These are phyloP conservation scores for Phytophthora litchii DNA, from an alignment of 352 stramenopile genomes.

Conservation along the genomic window DNA sequence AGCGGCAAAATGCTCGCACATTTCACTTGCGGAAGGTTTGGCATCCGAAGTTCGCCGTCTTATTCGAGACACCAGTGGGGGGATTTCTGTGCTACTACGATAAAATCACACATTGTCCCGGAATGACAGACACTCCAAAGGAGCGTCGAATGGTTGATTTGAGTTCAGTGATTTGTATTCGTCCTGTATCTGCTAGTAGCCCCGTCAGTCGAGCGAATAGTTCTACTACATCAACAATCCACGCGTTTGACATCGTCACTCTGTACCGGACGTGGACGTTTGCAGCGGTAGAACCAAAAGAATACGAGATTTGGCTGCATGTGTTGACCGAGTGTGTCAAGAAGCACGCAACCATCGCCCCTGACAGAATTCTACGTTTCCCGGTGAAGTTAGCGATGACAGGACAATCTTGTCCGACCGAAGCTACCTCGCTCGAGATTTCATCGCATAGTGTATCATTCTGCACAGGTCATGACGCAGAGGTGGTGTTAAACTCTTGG, in stretches of 20 bases:
- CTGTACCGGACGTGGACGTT: constrained; percentile 83
- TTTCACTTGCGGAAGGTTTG: constrained; percentile 66
- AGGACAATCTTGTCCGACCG: constrained; percentile 39
- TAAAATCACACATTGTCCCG: constrained; percentile 65
- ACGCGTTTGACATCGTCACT: constrained; percentile 74
- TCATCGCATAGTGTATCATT: constrained; percentile 65
- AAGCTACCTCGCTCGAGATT: constrained; percentile 59
- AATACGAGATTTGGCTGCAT: constrained; percentile 68
- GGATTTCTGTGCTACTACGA: constrained; percentile 81
- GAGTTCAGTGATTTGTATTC: constrained; percentile 68
- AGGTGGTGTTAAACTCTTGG: constrained; percentile 65
- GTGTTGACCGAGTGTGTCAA: constrained; percentile 62
- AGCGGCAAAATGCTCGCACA: constrained; percentile 49
- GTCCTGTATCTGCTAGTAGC: constrained; percentile 44
- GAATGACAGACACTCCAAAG: constrained; percentile 52
- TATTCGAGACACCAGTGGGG: constrained; percentile 70
- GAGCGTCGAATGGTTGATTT: constrained; percentile 73
- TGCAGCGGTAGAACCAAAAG: constrained; percentile 42
- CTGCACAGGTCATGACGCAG: constrained; percentile 44
- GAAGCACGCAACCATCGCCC: constrained; percentile 55
- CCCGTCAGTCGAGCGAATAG: constrained; percentile 3
- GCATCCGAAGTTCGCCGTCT: constrained; percentile 54
- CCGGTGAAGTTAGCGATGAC: constrained; percentile 52
- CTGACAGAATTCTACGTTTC: constrained; percentile 55
- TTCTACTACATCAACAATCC: constrained; percentile 8